A percentile compares a stretch with the other conserved stretches of the same genome.
These are phyloP conservation scores for Cladosporium sp. DNA, from an alignment of 2,329 filamentous ascomycete species.

Conservation along the genomic window DNA sequence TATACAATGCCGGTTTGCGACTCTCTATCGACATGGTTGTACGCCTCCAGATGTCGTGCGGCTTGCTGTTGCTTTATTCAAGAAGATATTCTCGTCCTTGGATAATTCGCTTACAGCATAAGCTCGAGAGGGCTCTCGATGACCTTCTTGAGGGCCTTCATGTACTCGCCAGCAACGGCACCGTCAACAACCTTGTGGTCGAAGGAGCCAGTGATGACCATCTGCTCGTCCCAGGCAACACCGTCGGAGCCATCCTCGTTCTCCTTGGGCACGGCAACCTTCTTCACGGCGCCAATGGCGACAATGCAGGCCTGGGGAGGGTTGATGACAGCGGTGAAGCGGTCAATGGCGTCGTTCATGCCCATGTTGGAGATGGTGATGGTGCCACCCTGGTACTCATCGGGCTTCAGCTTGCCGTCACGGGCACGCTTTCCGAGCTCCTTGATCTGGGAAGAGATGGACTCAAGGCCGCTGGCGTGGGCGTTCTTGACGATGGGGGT, in stretches of 20 bases:
- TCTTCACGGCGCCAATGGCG: conserved; percentile 90
- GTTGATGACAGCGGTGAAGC: conserved; percentile 99
- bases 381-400: conserved; percentile 98
- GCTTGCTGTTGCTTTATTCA: background rate
- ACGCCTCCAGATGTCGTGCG: conserved; percentile 3
- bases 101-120: conserved; percentile 63
- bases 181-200: conserved; percentile 99
- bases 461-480: conserved; percentile 79
- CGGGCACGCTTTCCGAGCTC: conserved; percentile 94
- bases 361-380: conserved; percentile 99
- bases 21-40: background rate
- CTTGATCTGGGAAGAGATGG: conserved; percentile 88
- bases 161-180: conserved; percentile 93
- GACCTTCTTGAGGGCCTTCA: conserved; percentile 94
- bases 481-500: conserved; percentile 94
- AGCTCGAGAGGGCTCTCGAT: conserved; percentile 96
- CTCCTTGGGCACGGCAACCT: conserved; percentile 87
- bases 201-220: conserved; percentile 90
- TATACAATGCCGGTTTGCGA: conserved; percentile 9
- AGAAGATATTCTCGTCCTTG: conserved; percentile 6
- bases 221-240: conserved; percentile 95
- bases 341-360: conserved; percentile 95
- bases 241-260: conserved; percentile 71
- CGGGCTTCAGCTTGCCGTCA: conserved; percentile 97
- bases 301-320: conserved; percentile 95